Evolutionary conservation across 164 flowering plant genomes (phyloP).

Genomic region (Taxillus chinensis): DNA sequence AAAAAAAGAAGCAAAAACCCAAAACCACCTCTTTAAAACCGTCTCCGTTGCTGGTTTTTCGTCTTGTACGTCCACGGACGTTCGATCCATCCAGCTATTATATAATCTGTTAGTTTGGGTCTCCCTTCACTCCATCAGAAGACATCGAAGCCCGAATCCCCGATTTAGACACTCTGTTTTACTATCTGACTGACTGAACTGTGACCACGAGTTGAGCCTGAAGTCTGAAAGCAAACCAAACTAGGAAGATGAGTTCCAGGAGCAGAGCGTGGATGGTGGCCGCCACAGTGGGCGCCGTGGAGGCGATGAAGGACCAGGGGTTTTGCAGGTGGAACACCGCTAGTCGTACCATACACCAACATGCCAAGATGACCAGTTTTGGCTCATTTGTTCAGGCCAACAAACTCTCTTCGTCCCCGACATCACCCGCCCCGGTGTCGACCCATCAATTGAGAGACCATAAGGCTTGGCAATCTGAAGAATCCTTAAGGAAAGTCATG

Average conservation of each 20-base stretch:
- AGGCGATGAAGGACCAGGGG: conserved; percentile 3
- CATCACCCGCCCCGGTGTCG: neutral
- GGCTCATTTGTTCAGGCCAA: neutral
- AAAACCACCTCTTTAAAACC: no score
- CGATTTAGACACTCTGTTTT: no score
- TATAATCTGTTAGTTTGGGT: no score
- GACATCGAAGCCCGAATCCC: no score
- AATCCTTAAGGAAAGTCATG: neutral
- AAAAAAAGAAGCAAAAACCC: no score
- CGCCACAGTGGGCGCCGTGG: neutral
- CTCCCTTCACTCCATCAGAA: no score
- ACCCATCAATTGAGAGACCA: neutral
- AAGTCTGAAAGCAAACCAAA: neutral
- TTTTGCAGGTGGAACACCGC: conserved; percentile 1
- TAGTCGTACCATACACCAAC: neutral
- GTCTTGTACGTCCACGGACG: no score
- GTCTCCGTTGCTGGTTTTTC: no score
- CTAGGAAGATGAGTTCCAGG: neutral
- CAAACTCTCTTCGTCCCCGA: neutral
- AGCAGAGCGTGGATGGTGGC: conserved; percentile 1
- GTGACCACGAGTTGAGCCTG: neutral
- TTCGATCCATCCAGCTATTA: no score
- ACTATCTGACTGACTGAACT: no score
- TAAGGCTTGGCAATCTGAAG: neutral
- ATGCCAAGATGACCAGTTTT: neutral